Conservation (phyloP, 441 rosid genomes). For the Arabidopsis lyrata region DNA sequence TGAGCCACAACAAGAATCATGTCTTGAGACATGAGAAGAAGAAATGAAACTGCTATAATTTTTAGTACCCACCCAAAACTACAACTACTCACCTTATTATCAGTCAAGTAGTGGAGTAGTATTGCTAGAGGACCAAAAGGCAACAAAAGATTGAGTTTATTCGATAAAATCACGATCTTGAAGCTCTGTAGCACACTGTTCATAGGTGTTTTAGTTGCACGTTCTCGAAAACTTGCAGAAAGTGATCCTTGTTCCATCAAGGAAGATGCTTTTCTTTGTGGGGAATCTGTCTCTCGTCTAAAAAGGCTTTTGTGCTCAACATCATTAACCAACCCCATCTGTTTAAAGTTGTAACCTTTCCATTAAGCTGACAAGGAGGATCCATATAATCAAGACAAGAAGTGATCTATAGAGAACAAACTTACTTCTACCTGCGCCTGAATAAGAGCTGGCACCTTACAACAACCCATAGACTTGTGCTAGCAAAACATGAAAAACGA, state of each 20-base stretch:
- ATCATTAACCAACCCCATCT: constrained; percentile 76
- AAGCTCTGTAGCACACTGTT: constrained; percentile 58
- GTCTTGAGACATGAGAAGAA: constrained; percentile 29
- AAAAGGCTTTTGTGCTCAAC: constrained; percentile 55
- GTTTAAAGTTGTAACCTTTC: constrained; percentile 38
- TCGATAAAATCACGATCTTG: constrained; percentile 74
- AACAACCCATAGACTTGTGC: constrained; percentile 53
- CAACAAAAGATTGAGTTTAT: constrained; percentile 82
- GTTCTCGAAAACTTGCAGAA: constrained; percentile 44
- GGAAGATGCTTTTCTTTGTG: constrained; percentile 51
- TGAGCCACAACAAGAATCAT: constrained; percentile 44
- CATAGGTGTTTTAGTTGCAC: constrained; percentile 45
- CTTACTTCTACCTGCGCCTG: constrained; percentile 70
- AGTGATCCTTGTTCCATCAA: constrained; percentile 57
- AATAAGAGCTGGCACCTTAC: constrained; percentile 51
- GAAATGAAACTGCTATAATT: not conserved
- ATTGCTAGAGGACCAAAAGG: constrained; percentile 91
- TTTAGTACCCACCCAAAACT: not conserved
- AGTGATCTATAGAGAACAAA: constrained; percentile 2
- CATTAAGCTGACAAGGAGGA: not conserved
- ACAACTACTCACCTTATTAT: constrained; percentile 61
- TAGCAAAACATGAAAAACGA: constrained; percentile 44
- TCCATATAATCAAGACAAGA: not conserved
- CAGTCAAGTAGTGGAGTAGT: constrained; percentile 60
- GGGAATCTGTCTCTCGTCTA: constrained; percentile 43